These are phyloP conservation scores for Sporisorium sorghi DNA, from an alignment of 1,284 basidiomycete genomes.

Conservation along the genomic window DNA sequence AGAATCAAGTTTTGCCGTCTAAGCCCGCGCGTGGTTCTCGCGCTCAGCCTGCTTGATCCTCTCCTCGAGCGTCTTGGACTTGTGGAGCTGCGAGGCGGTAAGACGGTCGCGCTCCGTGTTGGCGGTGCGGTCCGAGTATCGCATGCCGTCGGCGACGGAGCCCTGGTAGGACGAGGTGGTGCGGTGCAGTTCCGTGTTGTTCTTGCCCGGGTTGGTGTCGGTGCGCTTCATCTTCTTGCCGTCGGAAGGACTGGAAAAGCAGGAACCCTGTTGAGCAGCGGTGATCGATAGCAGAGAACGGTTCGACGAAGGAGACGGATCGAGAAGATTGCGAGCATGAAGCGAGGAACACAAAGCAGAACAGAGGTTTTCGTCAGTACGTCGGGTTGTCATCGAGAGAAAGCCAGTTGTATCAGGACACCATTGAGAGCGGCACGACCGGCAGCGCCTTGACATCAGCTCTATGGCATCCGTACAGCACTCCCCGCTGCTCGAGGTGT, in stretches of 20 bases:
- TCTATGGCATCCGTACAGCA: background rate
- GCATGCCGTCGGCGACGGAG: slow-evolving; percentile 66
- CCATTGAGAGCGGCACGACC: background rate
- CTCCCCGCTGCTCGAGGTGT: background rate
- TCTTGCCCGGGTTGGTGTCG: slow-evolving; percentile 64
- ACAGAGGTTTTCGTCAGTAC: background rate
- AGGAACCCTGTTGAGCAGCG: slow-evolving; percentile 62
- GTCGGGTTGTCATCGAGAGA: background rate
- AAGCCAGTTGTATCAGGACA: background rate
- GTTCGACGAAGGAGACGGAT: background rate
- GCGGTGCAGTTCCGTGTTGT: slow-evolving; percentile 67
- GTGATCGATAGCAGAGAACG: too few relatives aligned
- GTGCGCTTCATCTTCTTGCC: slow-evolving; percentile 68
- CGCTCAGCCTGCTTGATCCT: slow-evolving; percentile 65
- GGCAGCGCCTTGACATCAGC: background rate
- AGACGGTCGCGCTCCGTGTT: slow-evolving; percentile 56
- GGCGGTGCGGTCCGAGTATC: slow-evolving; percentile 66
- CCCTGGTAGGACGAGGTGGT: slow-evolving; percentile 69
- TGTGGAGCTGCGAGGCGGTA: slow-evolving; percentile 68
- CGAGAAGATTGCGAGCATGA: background rate
- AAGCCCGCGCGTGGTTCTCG: slow-evolving; percentile 47
- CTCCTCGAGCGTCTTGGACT: slow-evolving; percentile 68
- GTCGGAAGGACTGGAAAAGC: slow-evolving; percentile 59
- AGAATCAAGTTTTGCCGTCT: too few relatives aligned
- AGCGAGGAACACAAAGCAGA: background rate